Conservation (phyloP, 2,329 filamentous ascomycete species). For the Diatrype stigma region DNA sequence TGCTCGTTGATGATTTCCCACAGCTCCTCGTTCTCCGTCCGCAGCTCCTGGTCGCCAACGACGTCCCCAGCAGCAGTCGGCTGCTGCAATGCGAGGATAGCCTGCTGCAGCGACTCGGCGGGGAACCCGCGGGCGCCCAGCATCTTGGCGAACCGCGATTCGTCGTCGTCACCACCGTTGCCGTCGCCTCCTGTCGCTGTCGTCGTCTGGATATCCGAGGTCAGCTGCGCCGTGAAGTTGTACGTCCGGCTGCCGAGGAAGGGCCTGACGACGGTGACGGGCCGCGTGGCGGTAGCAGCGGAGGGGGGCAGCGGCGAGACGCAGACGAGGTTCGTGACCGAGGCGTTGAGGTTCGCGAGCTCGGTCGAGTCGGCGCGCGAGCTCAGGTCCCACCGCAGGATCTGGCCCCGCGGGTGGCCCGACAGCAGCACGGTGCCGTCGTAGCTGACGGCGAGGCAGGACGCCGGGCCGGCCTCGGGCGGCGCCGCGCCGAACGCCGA, state of each 20-base stretch:
- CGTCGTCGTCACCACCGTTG: conserved; percentile 18
- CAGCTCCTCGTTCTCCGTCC: conserved; percentile 40
- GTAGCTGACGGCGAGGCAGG: conserved; percentile 71
- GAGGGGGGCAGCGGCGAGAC: conserved; percentile 55
- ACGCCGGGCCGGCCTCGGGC: conserved; percentile 60
- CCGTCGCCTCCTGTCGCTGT: conserved; percentile 22
- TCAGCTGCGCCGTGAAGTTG: conserved; percentile 62
- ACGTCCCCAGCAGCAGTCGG: conserved; percentile 17
- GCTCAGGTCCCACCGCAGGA: conserved; percentile 76
- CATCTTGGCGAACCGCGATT: conserved; percentile 42
- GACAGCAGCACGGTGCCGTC: conserved; percentile 78
- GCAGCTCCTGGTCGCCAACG: conserved; percentile 30
- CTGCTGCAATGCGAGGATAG: conserved; percentile 43
- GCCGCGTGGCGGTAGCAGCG: conserved; percentile 43
- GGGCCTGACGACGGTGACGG: conserved; percentile 73
- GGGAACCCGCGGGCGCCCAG: conserved; percentile 45
- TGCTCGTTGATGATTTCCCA: conserved; percentile 42
- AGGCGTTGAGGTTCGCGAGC: conserved; percentile 69
- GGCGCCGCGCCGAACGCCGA: conserved; percentile 54
- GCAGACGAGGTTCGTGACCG: conserved; percentile 78
- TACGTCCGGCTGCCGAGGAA: conserved; percentile 63
- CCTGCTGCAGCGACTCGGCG: conserved; percentile 42
- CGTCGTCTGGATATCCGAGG: conserved; percentile 31
- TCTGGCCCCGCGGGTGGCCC: conserved; percentile 74
- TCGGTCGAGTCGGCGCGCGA: conserved; percentile 64